A percentile compares a stretch with the other conserved stretches of the same genome.
These are phyloP conservation scores for Lophium mytilinum DNA, from an alignment of 495 filamentous ascomycete genomes.

Conservation along the genomic window DNA sequence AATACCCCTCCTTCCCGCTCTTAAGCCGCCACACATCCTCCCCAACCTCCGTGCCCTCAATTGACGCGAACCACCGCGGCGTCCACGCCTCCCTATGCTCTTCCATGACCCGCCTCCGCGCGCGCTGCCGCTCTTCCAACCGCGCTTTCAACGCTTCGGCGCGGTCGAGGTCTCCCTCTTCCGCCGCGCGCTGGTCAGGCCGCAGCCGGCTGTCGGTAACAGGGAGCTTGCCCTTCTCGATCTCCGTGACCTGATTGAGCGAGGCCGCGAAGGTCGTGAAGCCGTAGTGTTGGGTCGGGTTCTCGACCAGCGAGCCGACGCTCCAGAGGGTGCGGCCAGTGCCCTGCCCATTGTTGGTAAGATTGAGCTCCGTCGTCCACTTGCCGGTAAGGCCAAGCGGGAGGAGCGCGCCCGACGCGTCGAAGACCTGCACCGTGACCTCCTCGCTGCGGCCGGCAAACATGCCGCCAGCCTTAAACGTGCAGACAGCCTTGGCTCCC, in stretches of 20 bases:
- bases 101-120: conserved; percentile 67
- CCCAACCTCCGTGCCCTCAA: conserved; percentile 35
- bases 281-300: conserved; percentile 71
- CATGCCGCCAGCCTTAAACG: conserved; percentile 91
- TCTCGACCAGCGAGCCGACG: conserved; percentile 63
- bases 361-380: conserved; percentile 67
- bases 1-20: conserved; percentile 76
- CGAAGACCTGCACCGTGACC: conserved; percentile 63
- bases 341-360: conserved; percentile 47
- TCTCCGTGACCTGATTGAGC: conserved; percentile 77
- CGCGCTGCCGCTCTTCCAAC: conserved; percentile 79
- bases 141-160: conserved; percentile 76
- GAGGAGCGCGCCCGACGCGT: conserved; percentile 50
- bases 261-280: conserved; percentile 77
- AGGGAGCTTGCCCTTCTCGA: conserved; percentile 66
- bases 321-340: conserved; percentile 60
- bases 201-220: conserved; percentile 74
- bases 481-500: conserved; percentile 67
- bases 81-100: conserved; percentile 57
- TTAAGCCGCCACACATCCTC: conserved; percentile 79
- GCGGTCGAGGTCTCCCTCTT: conserved; percentile 71
- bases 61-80: conserved; percentile 76
- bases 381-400: conserved; percentile 64
- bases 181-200: conserved; percentile 86
- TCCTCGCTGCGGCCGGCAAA: conserved; percentile 93